These are phyloP conservation scores for Tanacetum coccineum DNA, from an alignment of 129 eudicot genomes.

Conservation along the genomic window DNA sequence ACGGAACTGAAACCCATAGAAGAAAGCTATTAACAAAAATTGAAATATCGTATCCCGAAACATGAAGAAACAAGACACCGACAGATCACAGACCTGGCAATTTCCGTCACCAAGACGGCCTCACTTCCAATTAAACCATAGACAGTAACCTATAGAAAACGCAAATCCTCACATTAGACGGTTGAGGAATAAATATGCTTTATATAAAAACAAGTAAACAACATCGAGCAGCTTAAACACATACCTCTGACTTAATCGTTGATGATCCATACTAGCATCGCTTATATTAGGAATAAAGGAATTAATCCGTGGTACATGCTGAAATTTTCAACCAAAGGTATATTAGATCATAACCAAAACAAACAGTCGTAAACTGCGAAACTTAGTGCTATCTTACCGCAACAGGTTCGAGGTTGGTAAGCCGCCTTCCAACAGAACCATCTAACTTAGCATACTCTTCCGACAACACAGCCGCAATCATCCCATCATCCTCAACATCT, in stretches of 20 bases:
- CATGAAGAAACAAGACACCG: conserved; percentile 2
- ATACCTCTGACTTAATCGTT: conserved; percentile 68
- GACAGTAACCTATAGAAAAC: too few relatives aligned
- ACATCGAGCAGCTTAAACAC: conserved; percentile 51
- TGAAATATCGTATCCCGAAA: neutral
- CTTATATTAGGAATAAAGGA: conserved; percentile 51
- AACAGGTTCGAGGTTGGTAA: conserved; percentile 62
- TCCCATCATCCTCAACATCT: conserved; percentile 65
- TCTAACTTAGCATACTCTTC: conserved; percentile 79
- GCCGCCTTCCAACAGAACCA: conserved; percentile 66
- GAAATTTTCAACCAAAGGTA: conserved; percentile 21
- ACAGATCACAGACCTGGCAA: conserved; percentile 53
- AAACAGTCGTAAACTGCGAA: neutral
- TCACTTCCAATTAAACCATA: conserved; percentile 66
- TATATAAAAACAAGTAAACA: too few relatives aligned
- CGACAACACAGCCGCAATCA: conserved; percentile 66
- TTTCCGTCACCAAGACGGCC: conserved; percentile 84
- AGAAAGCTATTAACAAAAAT: neutral
- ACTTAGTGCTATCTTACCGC: conserved; percentile 38
- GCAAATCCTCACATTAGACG: too few relatives aligned
- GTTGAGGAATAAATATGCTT: too few relatives aligned
- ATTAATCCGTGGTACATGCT: conserved; percentile 77
- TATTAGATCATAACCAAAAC: neutral
- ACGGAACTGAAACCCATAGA: conserved; percentile 55
- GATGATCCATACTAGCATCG: conserved; percentile 81